phyloP scores from a whole-genome alignment of 23 red algal genomes.

The Gracilaria vermiculophylla region DNA sequence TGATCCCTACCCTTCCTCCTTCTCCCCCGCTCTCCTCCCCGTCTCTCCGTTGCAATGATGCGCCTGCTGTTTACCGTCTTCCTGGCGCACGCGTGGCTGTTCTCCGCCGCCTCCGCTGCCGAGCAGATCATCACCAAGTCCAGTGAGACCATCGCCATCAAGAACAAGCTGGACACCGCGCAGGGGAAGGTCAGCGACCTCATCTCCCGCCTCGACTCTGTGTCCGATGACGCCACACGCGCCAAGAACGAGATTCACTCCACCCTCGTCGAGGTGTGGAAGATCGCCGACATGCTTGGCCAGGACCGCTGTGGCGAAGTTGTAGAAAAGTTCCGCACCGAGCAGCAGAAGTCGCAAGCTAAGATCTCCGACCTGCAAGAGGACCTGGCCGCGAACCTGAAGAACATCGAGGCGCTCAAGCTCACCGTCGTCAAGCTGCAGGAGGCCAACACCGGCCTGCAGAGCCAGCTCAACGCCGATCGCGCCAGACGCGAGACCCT shows the following conservation, averaged over 20 bases:
- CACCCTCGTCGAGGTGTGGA: slow-evolving; percentile 74
- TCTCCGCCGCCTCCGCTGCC: background rate
- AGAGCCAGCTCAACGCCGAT: slow-evolving; percentile 34
- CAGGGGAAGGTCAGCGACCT: slow-evolving; percentile 67
- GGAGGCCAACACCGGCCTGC: background rate
- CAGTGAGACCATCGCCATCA: slow-evolving; percentile 59
- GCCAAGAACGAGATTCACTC: slow-evolving; percentile 81
- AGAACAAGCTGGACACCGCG: slow-evolving; percentile 55
- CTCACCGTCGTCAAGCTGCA: background rate
- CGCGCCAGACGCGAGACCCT: slow-evolving; percentile 24
- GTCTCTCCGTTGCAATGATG: background rate
- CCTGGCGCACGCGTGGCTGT: background rate
- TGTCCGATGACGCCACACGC: slow-evolving; percentile 65
- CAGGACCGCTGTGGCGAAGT: slow-evolving; percentile 65
- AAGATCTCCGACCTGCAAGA: slow-evolving; percentile 26
- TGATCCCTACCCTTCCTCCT: background rate
- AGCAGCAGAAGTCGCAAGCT: slow-evolving; percentile 28
- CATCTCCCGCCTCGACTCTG: slow-evolving; percentile 62
- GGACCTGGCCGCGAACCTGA: background rate
- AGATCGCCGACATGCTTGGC: slow-evolving; percentile 60
- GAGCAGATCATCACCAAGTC: background rate
- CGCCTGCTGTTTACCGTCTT: background rate
- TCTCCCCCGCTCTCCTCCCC: background rate
- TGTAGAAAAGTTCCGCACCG: slow-evolving; percentile 42
- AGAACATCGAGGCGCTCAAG: slow-evolving; percentile 33